Base-by-base conservation (phyloP, 352 stramenopile genomes). In the Globisporangium ultimum region DNA sequence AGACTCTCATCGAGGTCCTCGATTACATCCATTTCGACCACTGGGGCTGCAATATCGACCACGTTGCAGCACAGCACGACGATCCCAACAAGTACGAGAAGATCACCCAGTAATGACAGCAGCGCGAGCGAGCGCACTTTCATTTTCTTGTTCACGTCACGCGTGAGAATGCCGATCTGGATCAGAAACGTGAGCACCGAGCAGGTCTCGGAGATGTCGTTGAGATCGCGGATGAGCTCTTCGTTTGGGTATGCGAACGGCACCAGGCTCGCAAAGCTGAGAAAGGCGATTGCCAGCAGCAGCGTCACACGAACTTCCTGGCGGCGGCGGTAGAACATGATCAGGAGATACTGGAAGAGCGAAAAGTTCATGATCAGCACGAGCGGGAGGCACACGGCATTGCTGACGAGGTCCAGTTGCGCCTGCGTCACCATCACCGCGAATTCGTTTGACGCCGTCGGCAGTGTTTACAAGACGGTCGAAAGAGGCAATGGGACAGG, bases 301-400 rank as follows among this genome's bases (percentile, higher is more conserved):
- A 74, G 14, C 0, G 18, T 24, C 5, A 74, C 52, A 24, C 58
- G 51, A 6, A 22, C 13, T 42, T 84, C 67, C 0, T 41, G 7
- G 6, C 58, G 58, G 9, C 67, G 70, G 1, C 50, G 56, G 49
- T 52, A 73, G 60, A 74, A 82, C 45, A 78, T 63, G 2, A 40
- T 43, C 2, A 62, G 1, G 13, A 82, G 65, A 49, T 82, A 82
- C 46, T 72, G 55, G 34, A 82, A 60, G n/a, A 80, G 51, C 12
- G 67, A 66, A 41, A 71, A 81, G 63, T 78, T 81, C 14, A 78
- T 57, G 21, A 81, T 21, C 38, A 84, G 63, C 24, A 61, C 57
- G 8, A 80, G 22, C 12, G 74, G 72, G 18, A 76, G 43, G 36
- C 47, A 62, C 0, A 55, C 0, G 10, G n/a, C 28, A 2, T 17